Base-by-base conservation (phyloP, 257 asterid species). In the Striga asiatica region DNA sequence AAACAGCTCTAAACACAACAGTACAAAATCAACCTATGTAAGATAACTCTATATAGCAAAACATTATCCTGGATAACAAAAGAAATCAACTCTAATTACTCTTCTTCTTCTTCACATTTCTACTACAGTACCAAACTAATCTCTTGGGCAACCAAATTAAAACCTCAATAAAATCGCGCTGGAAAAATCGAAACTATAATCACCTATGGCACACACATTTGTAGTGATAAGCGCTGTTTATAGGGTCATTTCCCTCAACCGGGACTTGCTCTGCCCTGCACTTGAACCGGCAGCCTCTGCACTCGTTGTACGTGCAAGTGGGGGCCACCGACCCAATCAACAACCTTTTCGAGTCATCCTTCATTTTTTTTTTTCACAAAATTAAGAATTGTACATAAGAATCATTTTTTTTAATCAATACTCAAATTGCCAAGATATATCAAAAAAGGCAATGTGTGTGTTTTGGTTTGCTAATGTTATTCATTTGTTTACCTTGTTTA, bases 191-290 rank as follows among this genome's bases (percentile, higher is more conserved):
- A 8, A 2, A 8, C 11, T 34, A 4, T 10, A 6, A 41, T 75
- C 74, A 79, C 70, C 91, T 78, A 51, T 84, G 95, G 50, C 96
- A 91, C 5, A 87, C 84, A 66, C 98, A 91, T 71, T 74, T 86
- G 81, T 87, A 91, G 66, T 82, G 94, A 49, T 91, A 91, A 0
- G 95, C 76, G 50, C 93, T 91, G 71, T 91, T 74, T 5, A 80
- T 77, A 1, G 98, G 98, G 51, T 91, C 96, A 32, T 87, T 91
- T n/a, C 95, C 94, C 21, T 86, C 95, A 1, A 91, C 89, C 0
- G 98, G 96, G 38, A 91, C 98, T 75, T 91, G 98, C 76, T 83
- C 95, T 0, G 98, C 94, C 48, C 78, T 82, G 76, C 98, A 91
- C 71, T 67, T 83, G 64, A 65, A 80, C 69, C 69, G 80, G 60